A percentile compares a stretch with the other conserved stretches of the same genome.
These are phyloP conservation scores for Herpetospermum pedunculosum DNA, from an alignment of 306 rosid genomes.

Conservation along the genomic window DNA sequence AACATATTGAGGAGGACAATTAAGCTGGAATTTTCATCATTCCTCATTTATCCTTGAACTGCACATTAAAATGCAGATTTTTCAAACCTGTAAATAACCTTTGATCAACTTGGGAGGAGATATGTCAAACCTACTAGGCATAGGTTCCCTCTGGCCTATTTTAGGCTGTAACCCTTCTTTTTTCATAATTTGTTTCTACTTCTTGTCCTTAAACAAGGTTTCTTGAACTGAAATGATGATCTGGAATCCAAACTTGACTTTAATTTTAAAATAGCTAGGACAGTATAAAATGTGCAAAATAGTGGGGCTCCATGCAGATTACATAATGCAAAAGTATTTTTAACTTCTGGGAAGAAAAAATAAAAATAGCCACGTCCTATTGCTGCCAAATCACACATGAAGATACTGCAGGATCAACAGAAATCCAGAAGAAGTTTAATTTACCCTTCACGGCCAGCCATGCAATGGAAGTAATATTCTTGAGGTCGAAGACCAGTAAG, in stretches of 20 bases:
- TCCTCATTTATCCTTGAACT: background rate
- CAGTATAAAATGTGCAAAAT: background rate
- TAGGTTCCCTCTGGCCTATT: background rate
- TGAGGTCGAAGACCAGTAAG: conserved; percentile 92
- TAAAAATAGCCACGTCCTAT: background rate
- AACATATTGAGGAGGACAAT: too few relatives aligned
- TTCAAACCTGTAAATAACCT: background rate
- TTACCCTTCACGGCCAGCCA: conserved; percentile 99
- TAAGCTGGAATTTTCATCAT: background rate
- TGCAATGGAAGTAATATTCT: conserved; percentile 94
- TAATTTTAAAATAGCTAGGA: background rate
- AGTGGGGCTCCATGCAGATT: background rate
- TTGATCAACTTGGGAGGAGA: background rate
- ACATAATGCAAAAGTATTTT: background rate
- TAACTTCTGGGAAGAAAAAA: background rate
- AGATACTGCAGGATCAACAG: background rate
- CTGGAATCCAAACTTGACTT: background rate
- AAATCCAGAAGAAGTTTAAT: conserved; percentile 9
- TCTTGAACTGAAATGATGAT: background rate
- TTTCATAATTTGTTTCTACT: background rate
- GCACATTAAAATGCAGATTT: too few relatives aligned
- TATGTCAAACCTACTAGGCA: background rate
- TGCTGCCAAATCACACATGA: background rate
- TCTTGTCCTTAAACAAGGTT: background rate
- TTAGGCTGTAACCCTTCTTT: background rate